Percentiles rank a stretch among this genome's conserved stretches.
phyloP scores from a whole-genome alignment of 768 basidiomycete genomes.

The Dentipellis sp. region DNA sequence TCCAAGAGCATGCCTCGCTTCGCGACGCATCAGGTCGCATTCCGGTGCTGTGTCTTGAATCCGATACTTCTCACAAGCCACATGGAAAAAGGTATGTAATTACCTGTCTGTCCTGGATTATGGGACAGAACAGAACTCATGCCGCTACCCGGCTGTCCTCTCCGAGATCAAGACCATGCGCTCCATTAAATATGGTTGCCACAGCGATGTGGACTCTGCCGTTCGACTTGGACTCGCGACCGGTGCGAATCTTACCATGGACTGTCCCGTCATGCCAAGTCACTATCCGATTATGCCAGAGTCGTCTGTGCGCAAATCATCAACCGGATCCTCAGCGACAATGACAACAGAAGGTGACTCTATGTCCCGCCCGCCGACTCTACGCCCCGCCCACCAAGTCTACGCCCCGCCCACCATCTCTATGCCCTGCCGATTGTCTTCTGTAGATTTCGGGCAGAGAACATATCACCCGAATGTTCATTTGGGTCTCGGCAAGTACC shows the following conservation, averaged over 20 bases:
- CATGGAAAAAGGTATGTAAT: no score
- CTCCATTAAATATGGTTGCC: constrained; percentile 13
- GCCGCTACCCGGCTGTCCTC: constrained; percentile 1
- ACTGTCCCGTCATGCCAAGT: neutral
- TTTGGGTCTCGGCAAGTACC: neutral
- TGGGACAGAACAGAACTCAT: no score
- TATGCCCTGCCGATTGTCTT: neutral
- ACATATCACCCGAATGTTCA: constrained; percentile 6
- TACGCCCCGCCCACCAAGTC: constrained; percentile 1
- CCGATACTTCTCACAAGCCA: no score
- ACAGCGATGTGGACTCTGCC: constrained; percentile 14
- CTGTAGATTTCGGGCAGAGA: constrained; percentile 2
- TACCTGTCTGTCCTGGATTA: no score
- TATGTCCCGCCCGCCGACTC: neutral
- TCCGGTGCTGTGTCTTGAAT: no score
- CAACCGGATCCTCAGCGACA: constrained; percentile 11
- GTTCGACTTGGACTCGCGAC: constrained; percentile 2
- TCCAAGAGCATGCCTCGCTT: no score
- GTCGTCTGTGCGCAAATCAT: constrained; percentile 10
- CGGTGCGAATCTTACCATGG: constrained; percentile 4
- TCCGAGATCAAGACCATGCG: constrained; percentile 8
- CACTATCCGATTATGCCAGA: constrained; percentile 14
- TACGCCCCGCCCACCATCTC: constrained; percentile 1
- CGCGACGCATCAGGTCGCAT: no score
- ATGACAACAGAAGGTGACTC: constrained; percentile 9